Conservation (phyloP, 1,284 basidiomycete genomes). For the Afroboletus lepidellus region DNA sequence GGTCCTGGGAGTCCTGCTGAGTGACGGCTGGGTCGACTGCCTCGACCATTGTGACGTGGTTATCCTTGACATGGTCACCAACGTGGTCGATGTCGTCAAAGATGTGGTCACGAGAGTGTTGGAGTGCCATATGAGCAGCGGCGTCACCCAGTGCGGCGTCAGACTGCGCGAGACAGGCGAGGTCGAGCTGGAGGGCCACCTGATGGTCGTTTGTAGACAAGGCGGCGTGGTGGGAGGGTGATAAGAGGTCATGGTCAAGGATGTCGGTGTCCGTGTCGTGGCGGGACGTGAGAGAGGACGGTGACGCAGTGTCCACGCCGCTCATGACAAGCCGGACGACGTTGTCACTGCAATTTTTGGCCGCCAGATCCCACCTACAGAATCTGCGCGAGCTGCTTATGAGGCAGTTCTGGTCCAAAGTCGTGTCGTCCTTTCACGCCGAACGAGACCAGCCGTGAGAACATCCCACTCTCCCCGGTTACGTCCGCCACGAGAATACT, state of each 20-base stretch:
- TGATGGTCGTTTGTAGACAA: conserved; percentile 32
- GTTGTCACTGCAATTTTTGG: conserved; percentile 25
- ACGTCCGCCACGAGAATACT: conserved; percentile 14
- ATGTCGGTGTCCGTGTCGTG: conserved; percentile 29
- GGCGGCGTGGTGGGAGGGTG: conserved; percentile 31
- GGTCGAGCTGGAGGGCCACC: conserved; percentile 27
- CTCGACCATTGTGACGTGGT: conserved; percentile 37
- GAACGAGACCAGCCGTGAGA: conserved; percentile 26
- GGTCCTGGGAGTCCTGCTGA: conserved; percentile 37
- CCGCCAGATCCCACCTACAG: conserved; percentile 24
- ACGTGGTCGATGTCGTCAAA: conserved; percentile 38
- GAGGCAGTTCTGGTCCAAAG: conserved; percentile 19
- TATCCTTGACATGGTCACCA: conserved; percentile 34
- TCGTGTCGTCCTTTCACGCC: conserved; percentile 31
- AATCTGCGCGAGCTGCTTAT: conserved; percentile 21
- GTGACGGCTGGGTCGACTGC: conserved; percentile 36
- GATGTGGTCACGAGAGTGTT: conserved; percentile 35
- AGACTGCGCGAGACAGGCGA: conserved; percentile 31
- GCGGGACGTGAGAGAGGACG: conserved; percentile 31
- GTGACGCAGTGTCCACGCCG: conserved; percentile 30
- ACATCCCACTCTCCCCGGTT: conserved; percentile 13
- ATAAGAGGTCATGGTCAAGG: conserved; percentile 36
- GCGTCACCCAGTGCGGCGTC: conserved; percentile 29
- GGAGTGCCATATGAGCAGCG: conserved; percentile 28
- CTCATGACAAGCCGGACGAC: conserved; percentile 33